Base-by-base conservation (phyloP, 371 early-diverging fungal genomes). In the Haplosporangium sp. region DNA sequence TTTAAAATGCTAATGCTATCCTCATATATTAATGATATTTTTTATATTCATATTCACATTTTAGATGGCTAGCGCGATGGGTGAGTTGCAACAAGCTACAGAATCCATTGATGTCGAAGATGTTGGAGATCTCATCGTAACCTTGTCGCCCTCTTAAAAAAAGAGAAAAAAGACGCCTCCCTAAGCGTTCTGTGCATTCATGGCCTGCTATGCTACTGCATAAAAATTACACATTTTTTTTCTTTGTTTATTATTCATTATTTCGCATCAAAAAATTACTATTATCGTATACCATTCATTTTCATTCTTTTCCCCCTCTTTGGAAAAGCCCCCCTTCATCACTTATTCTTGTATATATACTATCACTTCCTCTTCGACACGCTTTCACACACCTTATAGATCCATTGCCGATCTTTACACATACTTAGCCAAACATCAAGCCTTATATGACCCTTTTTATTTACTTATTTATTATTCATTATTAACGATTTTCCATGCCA, bases 81-180 rank as follows among this genome's bases (percentile, higher is more conserved):
- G 74, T 19, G 79, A 74, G 34, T 64, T 78, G 47, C 79, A 74
- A 17, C 74, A 74, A 40, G 79, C 79, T 39, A 74, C 79, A 8
- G 79, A 78, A n/a, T 67, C 59, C 55, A 78, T 78, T 48, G 79
- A 74, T 64, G 79, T 78, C 13, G 64, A 67, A 63, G 74, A 78
- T 67, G 79, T 78, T n/a, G 79, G 79, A 19, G 74, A 73, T 61
- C 39, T 78, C 45, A 78, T 78, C 34, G 79, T 74, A 2, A 78
- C 70, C 5, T 55, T 78, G 50, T 78, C 79, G 7, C 79, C 79
- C 13, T 71, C 27, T 1, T 27, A 27, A 27, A 27, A 27, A 27
- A 27, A 27, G 27, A 27, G 27, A 27, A 27, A 27, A 27, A 27
- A 27, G 27, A 27, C 27, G 27, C 27, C 27, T 27, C 27, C 27